Evolutionary conservation across 140 eudicot genomes (phyloP).

Genomic region (Erigeron philadelphicus): DNA sequence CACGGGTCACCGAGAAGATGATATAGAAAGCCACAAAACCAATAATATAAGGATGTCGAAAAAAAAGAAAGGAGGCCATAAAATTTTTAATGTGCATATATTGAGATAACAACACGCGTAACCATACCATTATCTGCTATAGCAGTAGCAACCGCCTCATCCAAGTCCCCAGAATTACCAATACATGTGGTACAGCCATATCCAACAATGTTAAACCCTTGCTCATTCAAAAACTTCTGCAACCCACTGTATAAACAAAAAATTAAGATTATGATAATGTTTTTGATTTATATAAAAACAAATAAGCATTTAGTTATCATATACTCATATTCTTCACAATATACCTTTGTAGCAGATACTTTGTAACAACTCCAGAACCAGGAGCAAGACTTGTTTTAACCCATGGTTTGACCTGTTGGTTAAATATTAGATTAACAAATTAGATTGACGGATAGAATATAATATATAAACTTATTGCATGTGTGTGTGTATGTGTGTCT

Average conservation of each 20-base stretch:
- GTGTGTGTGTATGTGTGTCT: too few relatives aligned
- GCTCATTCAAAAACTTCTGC: constrained; percentile 85
- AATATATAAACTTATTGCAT: too few relatives aligned
- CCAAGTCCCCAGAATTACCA: constrained; percentile 95
- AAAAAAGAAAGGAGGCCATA: not conserved
- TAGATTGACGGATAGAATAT: constrained; percentile 5
- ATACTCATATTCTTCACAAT: not conserved
- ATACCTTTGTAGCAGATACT: constrained; percentile 82
- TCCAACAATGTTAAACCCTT: constrained; percentile 93
- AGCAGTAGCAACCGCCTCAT: constrained; percentile 82
- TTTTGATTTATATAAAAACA: not conserved
- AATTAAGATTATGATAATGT: not conserved
- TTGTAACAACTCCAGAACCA: constrained; percentile 98
- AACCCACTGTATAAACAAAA: constrained; percentile 55
- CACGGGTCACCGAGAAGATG: constrained; percentile 18
- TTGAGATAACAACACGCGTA: not conserved
- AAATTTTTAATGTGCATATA: constrained; percentile 1
- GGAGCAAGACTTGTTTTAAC: constrained; percentile 99
- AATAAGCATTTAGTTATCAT: not conserved
- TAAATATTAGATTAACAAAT: constrained; percentile 20
- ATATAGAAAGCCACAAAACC: not conserved
- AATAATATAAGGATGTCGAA: not conserved
- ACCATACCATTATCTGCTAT: constrained; percentile 75
- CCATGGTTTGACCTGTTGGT: constrained; percentile 92
- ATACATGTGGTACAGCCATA: constrained; percentile 99